Conservation (phyloP, 306 rosid genomes). For the Carpinus viminea region DNA sequence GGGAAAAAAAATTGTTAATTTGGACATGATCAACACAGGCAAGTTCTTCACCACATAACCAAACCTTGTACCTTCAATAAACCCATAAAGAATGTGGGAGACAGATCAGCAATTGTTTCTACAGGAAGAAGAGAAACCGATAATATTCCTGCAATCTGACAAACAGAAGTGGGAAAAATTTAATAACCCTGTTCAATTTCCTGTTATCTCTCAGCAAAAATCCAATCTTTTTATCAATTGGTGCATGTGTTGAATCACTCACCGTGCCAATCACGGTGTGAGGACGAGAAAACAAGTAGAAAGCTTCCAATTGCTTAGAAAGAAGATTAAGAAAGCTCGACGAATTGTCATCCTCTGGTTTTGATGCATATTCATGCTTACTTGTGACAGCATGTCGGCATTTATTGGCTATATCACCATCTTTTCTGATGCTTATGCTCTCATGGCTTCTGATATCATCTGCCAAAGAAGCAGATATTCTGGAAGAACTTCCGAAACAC, state of each 20-base stretch:
- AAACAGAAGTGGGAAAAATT: neutral
- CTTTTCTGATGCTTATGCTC: neutral
- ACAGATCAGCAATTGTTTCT: constrained; percentile 15
- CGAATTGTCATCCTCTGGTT: neutral
- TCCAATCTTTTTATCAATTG: neutral
- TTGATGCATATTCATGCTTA: neutral
- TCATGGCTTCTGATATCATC: neutral
- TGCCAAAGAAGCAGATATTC: neutral
- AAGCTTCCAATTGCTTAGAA: constrained; percentile 20
- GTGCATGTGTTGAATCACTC: neutral
- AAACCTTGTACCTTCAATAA: constrained; percentile 21
- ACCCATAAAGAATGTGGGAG: constrained; percentile 20
- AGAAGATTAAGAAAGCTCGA: neutral
- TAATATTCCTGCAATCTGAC: constrained; percentile 22
- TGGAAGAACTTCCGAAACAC: neutral
- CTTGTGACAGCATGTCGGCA: neutral
- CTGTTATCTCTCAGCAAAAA: neutral
- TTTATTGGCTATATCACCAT: neutral
- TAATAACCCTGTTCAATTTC: neutral
- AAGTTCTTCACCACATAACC: neutral
- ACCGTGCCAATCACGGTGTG: constrained; percentile 32
- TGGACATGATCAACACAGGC: neutral
- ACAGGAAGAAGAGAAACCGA: constrained; percentile 31
- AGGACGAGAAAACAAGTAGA: constrained; percentile 31
- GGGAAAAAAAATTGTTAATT: neutral